phyloP scores from a whole-genome alignment of 768 basidiomycete genomes.

The Neoboletus subvelutipes region DNA sequence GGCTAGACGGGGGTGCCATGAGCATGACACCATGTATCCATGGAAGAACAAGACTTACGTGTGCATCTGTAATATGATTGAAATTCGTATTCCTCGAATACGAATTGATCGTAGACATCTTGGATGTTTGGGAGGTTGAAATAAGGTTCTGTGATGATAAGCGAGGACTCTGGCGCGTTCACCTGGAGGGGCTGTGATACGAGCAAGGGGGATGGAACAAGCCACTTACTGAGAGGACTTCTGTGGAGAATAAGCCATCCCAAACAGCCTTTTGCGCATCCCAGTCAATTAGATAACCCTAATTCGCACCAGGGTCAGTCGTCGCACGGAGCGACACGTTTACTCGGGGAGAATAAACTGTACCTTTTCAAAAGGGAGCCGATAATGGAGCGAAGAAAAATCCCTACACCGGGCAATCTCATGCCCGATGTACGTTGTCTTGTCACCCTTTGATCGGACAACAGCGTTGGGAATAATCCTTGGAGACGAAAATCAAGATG shows the following conservation, averaged over 20 bases:
- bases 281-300: slow-evolving; percentile 96
- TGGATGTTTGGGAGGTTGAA: slow-evolving; percentile 92
- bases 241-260: slow-evolving; percentile 83
- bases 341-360: not conserved
- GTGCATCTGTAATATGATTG: slow-evolving; percentile 76
- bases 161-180: slow-evolving; percentile 66
- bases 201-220: not conserved
- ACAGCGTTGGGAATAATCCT: slow-evolving; percentile 82
- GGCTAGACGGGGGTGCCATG: slow-evolving; percentile 45
- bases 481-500: slow-evolving; percentile 5
- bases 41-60: slow-evolving; percentile 51
- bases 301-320: slow-evolving; percentile 24
- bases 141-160: slow-evolving; percentile 91
- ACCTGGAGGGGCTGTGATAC: slow-evolving; percentile 45
- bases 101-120: slow-evolving; percentile 90
- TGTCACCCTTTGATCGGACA: slow-evolving; percentile 82
- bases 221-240: slow-evolving; percentile 58
- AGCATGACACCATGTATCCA: slow-evolving; percentile 22
- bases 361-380: slow-evolving; percentile 88
- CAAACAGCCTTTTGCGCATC: slow-evolving; percentile 93
- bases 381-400: slow-evolving; percentile 77
- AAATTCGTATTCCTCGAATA: slow-evolving; percentile 97
- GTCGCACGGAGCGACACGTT: not conserved
- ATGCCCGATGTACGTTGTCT: slow-evolving; percentile 80
- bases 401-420: slow-evolving; percentile 77